Evolutionary conservation across 352 stramenopile genomes (phyloP), one percentile per base, ranked within the genome.

Genomic region (Globisporangium camurandrum): DNA sequence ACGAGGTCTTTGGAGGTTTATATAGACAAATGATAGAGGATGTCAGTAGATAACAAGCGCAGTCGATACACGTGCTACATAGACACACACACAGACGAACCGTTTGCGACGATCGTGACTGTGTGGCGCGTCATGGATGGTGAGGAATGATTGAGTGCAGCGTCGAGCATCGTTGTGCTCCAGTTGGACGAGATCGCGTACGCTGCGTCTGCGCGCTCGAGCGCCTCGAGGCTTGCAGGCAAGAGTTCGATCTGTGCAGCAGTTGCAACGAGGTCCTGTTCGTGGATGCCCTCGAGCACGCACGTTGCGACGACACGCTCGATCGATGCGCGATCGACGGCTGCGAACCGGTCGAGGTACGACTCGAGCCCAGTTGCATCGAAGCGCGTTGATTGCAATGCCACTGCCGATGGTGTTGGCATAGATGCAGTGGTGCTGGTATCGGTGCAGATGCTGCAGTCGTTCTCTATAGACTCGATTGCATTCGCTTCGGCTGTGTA

Each of bases 131-230:
- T 20, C 14, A 19, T 8, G 17, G 10, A 17, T 41, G 2, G 11
- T 4, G 19, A 0, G 28, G 38, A 11, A 23, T 27, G 26, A 19
- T 51, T 37, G 28, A 88, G 39, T 31, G 59, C 64, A 1, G 56
- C 51, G 3, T 43, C n/a, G 24, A 91, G 61, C 49, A 91, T 64
- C 6, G 51, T 30, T 7, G 51, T 23, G 36, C 72, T 87, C 79
- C 79, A 91, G 59, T 88, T 91, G 1, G 67, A 68, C 16, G 74
- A 85, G 24, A 88, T 51, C 4, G 87, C 60, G n/a, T 51, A 68
- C 47, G 64, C 68, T 0, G 61, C 46, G 6, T 54, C 40, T 1
- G 45, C 54, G 27, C 44, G 36, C 10, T 16, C 33, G 8, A 88
- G 43, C 9, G 63, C 66, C 2, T 79, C 56, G 7, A 59, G 23